These are phyloP conservation scores for Coniferiporia sulphurascens DNA, from an alignment of 1,284 basidiomycete species.

Conservation along the genomic window DNA sequence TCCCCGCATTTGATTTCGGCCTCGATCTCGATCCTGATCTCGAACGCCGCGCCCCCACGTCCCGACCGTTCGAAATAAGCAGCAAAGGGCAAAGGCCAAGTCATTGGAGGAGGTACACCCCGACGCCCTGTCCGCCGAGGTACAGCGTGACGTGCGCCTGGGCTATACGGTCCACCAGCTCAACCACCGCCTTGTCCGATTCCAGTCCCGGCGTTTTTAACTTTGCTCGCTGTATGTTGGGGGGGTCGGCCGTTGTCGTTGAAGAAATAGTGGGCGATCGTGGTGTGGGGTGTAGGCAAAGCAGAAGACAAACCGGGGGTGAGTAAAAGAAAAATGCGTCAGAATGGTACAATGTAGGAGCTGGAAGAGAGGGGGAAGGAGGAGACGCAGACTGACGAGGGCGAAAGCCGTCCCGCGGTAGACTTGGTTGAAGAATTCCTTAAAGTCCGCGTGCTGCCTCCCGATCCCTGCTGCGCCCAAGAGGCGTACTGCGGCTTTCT, in stretches of 20 bases:
- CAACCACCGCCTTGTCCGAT: constrained; percentile 7
- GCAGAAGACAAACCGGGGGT: no score
- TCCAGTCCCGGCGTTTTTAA: constrained; percentile 18
- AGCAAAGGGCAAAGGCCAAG: not conserved
- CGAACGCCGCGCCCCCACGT: not conserved
- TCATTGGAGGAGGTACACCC: constrained; percentile 12
- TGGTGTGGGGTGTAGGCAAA: no score
- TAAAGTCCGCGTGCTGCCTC: constrained; percentile 58
- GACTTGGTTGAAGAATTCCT: constrained; percentile 47
- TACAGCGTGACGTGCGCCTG: constrained; percentile 24
- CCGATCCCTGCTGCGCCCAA: constrained; percentile 40
- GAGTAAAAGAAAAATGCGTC: no score
- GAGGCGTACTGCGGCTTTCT: constrained; percentile 35
- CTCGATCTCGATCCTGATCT: not conserved
- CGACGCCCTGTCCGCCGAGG: constrained; percentile 21
- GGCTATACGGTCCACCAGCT: constrained; percentile 20
- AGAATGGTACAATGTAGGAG: not conserved
- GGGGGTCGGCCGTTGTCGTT: no score
- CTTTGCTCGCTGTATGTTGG: constrained; percentile 18
- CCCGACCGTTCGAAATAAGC: not conserved
- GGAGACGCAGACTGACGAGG: constrained; percentile 35
- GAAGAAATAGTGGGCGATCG: no score
- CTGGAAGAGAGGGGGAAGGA: not conserved
- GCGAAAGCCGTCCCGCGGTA: constrained; percentile 54
- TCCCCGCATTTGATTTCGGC: no score